These are phyloP conservation scores for Epichloe glyceriae DNA, from an alignment of 2,329 filamentous ascomycete genomes.

Conservation along the genomic window DNA sequence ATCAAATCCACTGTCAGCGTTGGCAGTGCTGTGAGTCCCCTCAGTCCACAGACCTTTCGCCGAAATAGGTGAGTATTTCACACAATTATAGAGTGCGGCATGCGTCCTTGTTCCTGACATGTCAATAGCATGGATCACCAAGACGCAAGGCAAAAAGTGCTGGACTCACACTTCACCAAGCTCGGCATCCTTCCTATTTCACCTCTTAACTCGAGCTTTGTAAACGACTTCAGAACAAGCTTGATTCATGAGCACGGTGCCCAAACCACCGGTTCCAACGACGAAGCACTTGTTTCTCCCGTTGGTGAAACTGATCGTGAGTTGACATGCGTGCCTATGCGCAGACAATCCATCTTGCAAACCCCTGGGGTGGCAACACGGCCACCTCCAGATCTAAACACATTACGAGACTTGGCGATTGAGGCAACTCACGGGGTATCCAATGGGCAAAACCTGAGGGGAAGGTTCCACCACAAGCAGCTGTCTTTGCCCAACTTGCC, in stretches of 20 bases:
- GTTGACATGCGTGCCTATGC: conserved; percentile 31
- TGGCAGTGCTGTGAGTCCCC: not conserved
- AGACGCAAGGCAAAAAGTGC: not conserved
- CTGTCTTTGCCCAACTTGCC: conserved; percentile 21
- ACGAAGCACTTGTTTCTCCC: not conserved
- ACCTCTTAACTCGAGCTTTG: not conserved
- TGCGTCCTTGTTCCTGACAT: not conserved
- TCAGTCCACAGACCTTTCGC: not conserved
- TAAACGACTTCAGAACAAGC: conserved; percentile 8
- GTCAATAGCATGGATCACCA: not conserved
- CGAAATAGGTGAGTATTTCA: not conserved
- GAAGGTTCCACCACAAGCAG: conserved; percentile 11
- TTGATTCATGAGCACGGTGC: not conserved
- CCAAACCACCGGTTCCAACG: not conserved
- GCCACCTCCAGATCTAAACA: conserved; percentile 3
- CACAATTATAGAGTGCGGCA: not conserved
- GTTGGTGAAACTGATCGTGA: not conserved
- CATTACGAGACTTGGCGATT: not conserved
- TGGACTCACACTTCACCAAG: not conserved
- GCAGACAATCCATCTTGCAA: conserved; percentile 34
- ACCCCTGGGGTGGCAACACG: conserved; percentile 36
- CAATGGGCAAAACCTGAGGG: too few relatives aligned
- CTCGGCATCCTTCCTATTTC: not conserved
- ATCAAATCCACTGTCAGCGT: not conserved
- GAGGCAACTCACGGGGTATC: too few relatives aligned